Evolutionary conservation across 352 stramenopile genomes (phyloP), one percentile per base, ranked within the genome.

Genomic region (Pythium folliculosum): DNA sequence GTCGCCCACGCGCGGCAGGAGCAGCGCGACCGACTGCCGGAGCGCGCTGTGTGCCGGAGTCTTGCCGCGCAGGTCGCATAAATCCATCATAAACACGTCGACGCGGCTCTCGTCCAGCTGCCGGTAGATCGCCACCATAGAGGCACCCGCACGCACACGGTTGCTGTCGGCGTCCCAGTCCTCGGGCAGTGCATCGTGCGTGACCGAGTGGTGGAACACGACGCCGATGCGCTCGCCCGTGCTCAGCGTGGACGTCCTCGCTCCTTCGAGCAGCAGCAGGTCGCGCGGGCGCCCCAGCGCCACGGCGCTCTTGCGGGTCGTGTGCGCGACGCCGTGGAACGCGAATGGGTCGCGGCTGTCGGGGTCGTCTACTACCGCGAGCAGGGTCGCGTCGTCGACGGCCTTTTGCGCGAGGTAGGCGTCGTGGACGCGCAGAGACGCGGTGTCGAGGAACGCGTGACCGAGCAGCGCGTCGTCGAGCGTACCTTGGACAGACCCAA

Each of bases 41-140:
- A 47, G 8, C 8, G 59, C 37, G 7, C 21, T 37, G 0, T 22
- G 58, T 14, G 35, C 25, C 21, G 35, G 35, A 0, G n/a, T 23
- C 19, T 59, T 59, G 23, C 59, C 48, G 1, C 22, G 13, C 5
- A 65, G 23, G 32, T 71, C 65, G 63, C 80, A 45, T 22, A 84
- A 72, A 7, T 71, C 59, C 44, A 84, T 65, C 14, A 74, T 67
- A 43, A 85, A 87, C 10, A 79, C 57, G 21, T 87, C 81, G 6
- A 89, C 59, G 16, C 70, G 45, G 37, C 72, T 51, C 50, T 69
- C 70, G 23, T 72, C 73, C 2, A 84, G 53, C 65, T 89, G 77
- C 0, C 79, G 72, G 55, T 81, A 88, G n/a, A 88, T 49, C 5
- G 66, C 70, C 14, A 72, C 54, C 27, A 82, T 75, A 38, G 65